A percentile compares a stretch with the other conserved stretches of the same genome.
phyloP scores from a whole-genome alignment of 768 basidiomycete species.

The Amanita rubescens region DNA sequence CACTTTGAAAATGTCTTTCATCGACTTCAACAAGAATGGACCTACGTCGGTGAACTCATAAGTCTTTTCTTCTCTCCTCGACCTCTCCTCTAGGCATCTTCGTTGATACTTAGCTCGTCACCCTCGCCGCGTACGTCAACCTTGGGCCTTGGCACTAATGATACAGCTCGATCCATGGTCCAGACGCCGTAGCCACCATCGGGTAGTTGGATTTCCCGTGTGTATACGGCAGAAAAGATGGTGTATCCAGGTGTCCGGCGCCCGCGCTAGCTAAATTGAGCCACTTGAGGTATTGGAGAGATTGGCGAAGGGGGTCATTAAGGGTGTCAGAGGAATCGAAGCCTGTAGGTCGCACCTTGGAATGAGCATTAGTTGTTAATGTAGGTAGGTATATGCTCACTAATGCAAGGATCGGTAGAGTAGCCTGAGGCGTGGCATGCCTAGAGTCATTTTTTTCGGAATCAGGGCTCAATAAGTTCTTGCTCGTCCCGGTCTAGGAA shows the following conservation, averaged over 20 bases:
- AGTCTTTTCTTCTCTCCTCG: slow-evolving; percentile 15
- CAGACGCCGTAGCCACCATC: too few relatives aligned
- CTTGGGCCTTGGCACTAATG: background rate
- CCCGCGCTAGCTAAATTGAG: slow-evolving; percentile 16
- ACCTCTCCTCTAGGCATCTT: background rate
- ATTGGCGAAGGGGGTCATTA: slow-evolving; percentile 10
- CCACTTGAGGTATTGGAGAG: background rate
- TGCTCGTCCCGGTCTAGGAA: too few relatives aligned
- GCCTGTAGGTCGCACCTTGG: background rate
- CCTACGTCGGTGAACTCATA: slow-evolving; percentile 54
- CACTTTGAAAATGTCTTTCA: slow-evolving; percentile 44
- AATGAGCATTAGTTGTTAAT: background rate
- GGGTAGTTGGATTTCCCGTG: background rate
- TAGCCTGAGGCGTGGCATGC: background rate
- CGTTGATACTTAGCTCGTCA: slow-evolving; percentile 49
- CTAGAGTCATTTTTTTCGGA: background rate
- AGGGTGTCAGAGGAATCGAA: background rate
- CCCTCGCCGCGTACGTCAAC: slow-evolving; percentile 48
- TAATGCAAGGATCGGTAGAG: background rate
- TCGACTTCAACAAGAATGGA: slow-evolving; percentile 56
- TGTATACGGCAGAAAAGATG: slow-evolving; percentile 23
- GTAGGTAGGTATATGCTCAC: background rate
- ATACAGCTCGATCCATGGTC: too few relatives aligned
- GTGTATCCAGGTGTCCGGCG: slow-evolving; percentile 30
- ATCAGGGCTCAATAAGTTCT: too few relatives aligned